Evolutionary conservation across 2,329 filamentous ascomycete genomes (phyloP).

Genomic region (Penicillium fuscoglaucum): DNA sequence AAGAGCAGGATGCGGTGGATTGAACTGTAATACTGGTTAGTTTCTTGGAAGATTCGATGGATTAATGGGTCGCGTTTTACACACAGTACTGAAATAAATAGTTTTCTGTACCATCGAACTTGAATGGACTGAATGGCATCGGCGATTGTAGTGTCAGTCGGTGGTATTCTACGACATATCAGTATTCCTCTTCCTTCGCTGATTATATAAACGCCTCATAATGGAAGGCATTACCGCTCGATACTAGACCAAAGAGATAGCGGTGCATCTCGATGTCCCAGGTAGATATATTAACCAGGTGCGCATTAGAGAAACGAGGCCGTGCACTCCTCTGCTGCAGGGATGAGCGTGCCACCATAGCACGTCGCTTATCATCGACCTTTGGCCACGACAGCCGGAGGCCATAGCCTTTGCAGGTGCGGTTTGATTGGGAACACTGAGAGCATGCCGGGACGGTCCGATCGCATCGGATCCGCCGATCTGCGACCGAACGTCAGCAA

Average conservation of each 20-base stretch:
- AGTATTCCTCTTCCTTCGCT: neutral
- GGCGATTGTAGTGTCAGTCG: neutral
- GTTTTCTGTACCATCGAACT: too few species aligned
- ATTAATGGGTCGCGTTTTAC: neutral
- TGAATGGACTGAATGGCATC: neutral
- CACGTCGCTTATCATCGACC: neutral
- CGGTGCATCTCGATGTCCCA: neutral
- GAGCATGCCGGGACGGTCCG: too few species aligned
- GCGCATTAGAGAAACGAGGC: neutral
- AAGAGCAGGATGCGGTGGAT: neutral
- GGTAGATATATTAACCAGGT: neutral
- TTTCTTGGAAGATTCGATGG: neutral
- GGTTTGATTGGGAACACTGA: too few species aligned
- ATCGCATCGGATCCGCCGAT: too few species aligned
- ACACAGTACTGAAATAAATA: neutral
- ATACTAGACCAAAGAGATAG: neutral
- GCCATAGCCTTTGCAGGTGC: too few species aligned
- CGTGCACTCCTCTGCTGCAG: neutral
- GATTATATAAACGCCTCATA: neutral
- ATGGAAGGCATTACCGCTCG: neutral
- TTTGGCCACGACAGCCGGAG: neutral
- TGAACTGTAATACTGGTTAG: neutral
- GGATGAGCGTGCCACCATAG: neutral
- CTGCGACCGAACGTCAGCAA: too few species aligned
- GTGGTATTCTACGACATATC: neutral